Conservation (phyloP, 1,284 basidiomycete genomes). For the Schizophyllum amplum region DNA sequence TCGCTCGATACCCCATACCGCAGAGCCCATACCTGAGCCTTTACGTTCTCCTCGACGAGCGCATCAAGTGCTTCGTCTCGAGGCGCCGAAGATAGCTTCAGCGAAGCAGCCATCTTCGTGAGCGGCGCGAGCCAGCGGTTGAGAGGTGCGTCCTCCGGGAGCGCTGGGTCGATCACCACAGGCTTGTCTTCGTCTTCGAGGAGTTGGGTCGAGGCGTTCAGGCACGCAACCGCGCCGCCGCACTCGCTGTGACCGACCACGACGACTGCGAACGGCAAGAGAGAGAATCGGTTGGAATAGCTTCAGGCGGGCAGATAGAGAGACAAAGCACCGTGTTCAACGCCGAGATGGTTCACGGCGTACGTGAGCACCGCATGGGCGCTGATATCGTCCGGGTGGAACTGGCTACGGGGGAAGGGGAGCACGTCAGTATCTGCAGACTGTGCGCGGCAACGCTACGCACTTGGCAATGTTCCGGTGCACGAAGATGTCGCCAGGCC, state of each 20-base stretch:
- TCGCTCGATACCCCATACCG: background rate
- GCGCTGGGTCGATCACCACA: slow-evolving; percentile 22
- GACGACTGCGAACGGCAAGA: slow-evolving; percentile 42
- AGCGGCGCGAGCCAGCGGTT: slow-evolving; percentile 70
- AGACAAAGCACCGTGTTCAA: slow-evolving; percentile 67
- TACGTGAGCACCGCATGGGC: slow-evolving; percentile 75
- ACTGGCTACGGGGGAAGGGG: slow-evolving; percentile 67
- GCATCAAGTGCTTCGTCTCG: slow-evolving; percentile 38
- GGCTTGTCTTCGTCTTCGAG: slow-evolving; percentile 19
- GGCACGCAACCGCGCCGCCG: slow-evolving; percentile 68
- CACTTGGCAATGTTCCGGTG: slow-evolving; percentile 62
- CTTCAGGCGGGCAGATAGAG: slow-evolving; percentile 15
- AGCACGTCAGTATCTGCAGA: slow-evolving; percentile 28
- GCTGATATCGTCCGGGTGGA: slow-evolving; percentile 73
- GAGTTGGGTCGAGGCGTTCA: slow-evolving; percentile 28
- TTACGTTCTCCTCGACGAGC: slow-evolving; percentile 75
- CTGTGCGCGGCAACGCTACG: slow-evolving; percentile 14
- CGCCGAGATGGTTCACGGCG: slow-evolving; percentile 71
- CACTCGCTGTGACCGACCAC: slow-evolving; percentile 79
- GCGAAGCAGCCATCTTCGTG: slow-evolving; percentile 43
- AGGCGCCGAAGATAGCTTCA: slow-evolving; percentile 34
- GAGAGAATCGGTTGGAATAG: slow-evolving; percentile 23
- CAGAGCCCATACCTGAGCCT: slow-evolving; percentile 31
- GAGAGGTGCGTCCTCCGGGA: slow-evolving; percentile 42
- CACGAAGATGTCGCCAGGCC: slow-evolving; percentile 65